These are phyloP conservation scores for Stropharia rugosoannulata DNA, from an alignment of 768 basidiomycete genomes.

Conservation along the genomic window DNA sequence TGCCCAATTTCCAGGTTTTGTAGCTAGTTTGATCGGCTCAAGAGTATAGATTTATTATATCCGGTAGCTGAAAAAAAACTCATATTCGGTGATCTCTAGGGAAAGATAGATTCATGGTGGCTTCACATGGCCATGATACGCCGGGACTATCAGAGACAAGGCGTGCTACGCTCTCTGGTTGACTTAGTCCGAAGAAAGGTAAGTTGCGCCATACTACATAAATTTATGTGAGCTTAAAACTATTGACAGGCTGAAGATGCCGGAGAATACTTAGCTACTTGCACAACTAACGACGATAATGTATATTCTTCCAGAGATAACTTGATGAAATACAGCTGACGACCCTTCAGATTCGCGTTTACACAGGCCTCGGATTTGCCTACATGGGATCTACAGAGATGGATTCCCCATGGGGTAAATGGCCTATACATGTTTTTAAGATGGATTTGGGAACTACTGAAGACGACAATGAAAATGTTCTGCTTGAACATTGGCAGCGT, in stretches of 20 bases:
- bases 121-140: constrained; percentile 25
- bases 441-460: background rate
- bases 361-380: constrained; percentile 20
- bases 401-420: constrained; percentile 25
- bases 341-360: constrained; percentile 23
- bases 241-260: constrained; percentile 6
- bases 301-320: constrained; percentile 6
- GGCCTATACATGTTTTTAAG: constrained; percentile 25
- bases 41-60: constrained; percentile 12
- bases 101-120: constrained; percentile 26
- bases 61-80: background rate
- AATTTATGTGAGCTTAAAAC: background rate
- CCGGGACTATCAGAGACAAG: constrained; percentile 22
- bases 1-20: constrained; percentile 18
- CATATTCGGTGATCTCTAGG: constrained; percentile 12
- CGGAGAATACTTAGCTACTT: constrained; percentile 12
- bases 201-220: background rate
- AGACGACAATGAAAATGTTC: background rate
- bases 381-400: constrained; percentile 21
- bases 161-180: constrained; percentile 22
- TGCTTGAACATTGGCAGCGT: background rate
- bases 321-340: background rate
- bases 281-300: constrained; percentile 18
- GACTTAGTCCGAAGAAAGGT: constrained; percentile 23
- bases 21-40: constrained; percentile 18